phyloP scores from a whole-genome alignment of 768 basidiomycete genomes.

The Serendipita sp. region DNA sequence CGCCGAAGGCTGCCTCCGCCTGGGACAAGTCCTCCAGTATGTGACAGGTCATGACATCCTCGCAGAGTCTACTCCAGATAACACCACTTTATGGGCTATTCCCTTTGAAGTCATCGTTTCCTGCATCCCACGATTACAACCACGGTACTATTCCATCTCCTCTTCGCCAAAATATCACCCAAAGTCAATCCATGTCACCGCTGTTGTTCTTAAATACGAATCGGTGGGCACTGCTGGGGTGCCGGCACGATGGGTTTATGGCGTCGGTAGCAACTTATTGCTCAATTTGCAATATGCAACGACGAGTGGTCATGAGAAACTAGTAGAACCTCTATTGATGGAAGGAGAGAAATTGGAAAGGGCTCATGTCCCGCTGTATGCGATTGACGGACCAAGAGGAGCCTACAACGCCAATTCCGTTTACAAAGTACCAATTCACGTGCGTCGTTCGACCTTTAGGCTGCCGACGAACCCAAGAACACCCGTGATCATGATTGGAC shows the following conservation, averaged over 20 bases:
- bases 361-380: conserved; percentile 38
- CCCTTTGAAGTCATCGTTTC: conserved; percentile 97
- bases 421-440: conserved; percentile 84
- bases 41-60: conserved; percentile 65
- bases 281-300: conserved; percentile 74
- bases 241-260: conserved; percentile 54
- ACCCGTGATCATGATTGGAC: conserved; percentile 97
- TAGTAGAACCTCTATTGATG: conserved; percentile 25
- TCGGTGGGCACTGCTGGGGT: conserved; percentile 38
- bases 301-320: conserved; percentile 29
- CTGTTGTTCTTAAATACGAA: conserved; percentile 88
- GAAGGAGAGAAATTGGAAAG: conserved; percentile 21
- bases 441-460: conserved; percentile 90
- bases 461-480: conserved; percentile 96
- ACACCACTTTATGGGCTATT: conserved; percentile 75
- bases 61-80: conserved; percentile 40
- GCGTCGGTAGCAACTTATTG: conserved; percentile 89
- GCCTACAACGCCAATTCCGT: conserved; percentile 53
- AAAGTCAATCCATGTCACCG: conserved; percentile 84
- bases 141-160: conserved; percentile 96
- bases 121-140: conserved; percentile 82
- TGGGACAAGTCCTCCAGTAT: conserved; percentile 83
- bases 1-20: conserved; percentile 67
- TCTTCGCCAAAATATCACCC: conserved; percentile 87
- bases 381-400: conserved; percentile 80